Evolutionary conservation across 2,329 filamentous ascomycete genomes (phyloP).

Genomic region (Alternaria sp.): DNA sequence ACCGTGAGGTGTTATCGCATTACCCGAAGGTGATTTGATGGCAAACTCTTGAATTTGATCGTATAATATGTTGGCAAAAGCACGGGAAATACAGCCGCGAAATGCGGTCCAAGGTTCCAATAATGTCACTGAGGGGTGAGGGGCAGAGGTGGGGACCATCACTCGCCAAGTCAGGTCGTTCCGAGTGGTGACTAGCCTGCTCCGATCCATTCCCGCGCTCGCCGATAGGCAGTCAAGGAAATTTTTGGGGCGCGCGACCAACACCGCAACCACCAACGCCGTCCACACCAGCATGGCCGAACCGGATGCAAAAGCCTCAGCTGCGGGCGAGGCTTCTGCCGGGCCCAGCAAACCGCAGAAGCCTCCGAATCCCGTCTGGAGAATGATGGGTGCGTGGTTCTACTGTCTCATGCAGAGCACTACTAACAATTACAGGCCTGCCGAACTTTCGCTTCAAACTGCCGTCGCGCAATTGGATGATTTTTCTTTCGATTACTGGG

Average conservation of each 20-base stretch:
- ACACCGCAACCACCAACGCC: slow-evolving; percentile 13
- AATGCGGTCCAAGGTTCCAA: not conserved
- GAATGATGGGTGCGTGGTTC: slow-evolving; percentile 46
- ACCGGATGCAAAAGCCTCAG: slow-evolving; percentile 36
- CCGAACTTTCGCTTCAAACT: slow-evolving; percentile 83
- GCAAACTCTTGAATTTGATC: not conserved
- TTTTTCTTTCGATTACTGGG: slow-evolving; percentile 83
- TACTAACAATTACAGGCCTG: slow-evolving; percentile 63
- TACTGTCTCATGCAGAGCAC: not conserved
- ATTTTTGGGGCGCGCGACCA: slow-evolving; percentile 33
- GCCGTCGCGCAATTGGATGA: slow-evolving; percentile 96
- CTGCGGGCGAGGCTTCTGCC: slow-evolving; percentile 27
- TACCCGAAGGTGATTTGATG: not conserved
- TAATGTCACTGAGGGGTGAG: not conserved
- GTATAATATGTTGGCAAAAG: not conserved
- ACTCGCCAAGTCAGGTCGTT: not conserved
- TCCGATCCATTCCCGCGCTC: slow-evolving; percentile 26
- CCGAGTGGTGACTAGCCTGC: slow-evolving; percentile 4
- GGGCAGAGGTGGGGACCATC: not conserved
- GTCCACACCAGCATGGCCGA: slow-evolving; percentile 39
- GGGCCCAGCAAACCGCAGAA: slow-evolving; percentile 35
- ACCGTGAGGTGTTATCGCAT: not conserved
- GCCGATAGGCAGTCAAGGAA: slow-evolving; percentile 18
- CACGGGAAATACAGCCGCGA: not conserved
- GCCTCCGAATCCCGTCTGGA: slow-evolving; percentile 47